phyloP scores from a whole-genome alignment of 371 early-diverging fungal species.

The Lichtheimia ramosa region DNA sequence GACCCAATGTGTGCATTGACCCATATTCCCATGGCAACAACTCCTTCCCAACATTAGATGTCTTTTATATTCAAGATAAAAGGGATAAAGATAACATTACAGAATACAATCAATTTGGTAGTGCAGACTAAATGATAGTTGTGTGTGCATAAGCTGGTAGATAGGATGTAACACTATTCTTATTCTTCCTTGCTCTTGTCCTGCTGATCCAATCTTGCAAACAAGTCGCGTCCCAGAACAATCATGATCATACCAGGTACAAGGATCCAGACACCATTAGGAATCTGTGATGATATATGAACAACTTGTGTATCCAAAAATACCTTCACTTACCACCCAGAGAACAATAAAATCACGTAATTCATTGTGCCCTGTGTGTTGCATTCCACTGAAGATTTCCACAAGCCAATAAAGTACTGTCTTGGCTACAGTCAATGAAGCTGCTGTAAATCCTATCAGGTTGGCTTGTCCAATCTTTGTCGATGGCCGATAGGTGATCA shows the following conservation, averaged over 20 bases:
- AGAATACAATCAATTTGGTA: too few species aligned
- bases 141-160: too few species aligned
- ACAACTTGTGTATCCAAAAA: not conserved
- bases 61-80: too few species aligned
- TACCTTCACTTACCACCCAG: conserved; percentile 32
- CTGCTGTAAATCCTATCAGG: conserved; percentile 33
- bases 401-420: conserved; percentile 36
- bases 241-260: conserved; percentile 23
- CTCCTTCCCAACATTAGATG: too few species aligned
- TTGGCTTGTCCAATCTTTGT: conserved; percentile 21
- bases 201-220: conserved; percentile 16
- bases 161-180: too few species aligned
- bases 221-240: conserved; percentile 25
- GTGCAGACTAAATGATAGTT: too few species aligned
- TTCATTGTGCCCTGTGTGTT: conserved; percentile 35
- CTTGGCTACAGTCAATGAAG: conserved; percentile 31
- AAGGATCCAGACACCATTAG: conserved; percentile 42
- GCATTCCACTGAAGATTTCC: conserved; percentile 32
- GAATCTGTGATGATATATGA: conserved; percentile 19
- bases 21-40: too few species aligned
- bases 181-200: not conserved
- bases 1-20: too few species aligned
- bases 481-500: conserved; percentile 10
- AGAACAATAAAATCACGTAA: conserved; percentile 15
- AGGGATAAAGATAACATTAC: too few species aligned